These are phyloP conservation scores for Polygonum aviculare DNA, from an alignment of 148 eudicot genomes.

Conservation along the genomic window DNA sequence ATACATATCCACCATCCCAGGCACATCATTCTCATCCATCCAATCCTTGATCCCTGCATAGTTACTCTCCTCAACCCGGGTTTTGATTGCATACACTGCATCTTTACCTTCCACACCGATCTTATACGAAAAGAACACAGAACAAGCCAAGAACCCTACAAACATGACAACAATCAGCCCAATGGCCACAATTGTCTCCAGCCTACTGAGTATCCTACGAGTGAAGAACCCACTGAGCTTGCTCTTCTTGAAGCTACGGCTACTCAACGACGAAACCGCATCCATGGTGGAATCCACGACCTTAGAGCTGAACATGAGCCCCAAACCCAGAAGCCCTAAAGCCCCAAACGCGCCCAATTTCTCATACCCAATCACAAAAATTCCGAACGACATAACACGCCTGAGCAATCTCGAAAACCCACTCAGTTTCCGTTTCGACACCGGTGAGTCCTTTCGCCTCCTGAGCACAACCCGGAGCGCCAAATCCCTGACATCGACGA, in stretches of 20 bases:
- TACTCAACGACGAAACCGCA: constrained; percentile 51
- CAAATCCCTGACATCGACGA: constrained; percentile 48
- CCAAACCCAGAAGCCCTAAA: constrained; percentile 38
- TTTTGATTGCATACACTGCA: constrained; percentile 64
- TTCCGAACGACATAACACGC: constrained; percentile 57
- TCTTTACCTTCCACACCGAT: constrained; percentile 85
- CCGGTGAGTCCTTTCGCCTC: constrained; percentile 16
- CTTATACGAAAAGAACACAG: constrained; percentile 78
- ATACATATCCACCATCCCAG: constrained; percentile 74
- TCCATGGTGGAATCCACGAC: constrained; percentile 53
- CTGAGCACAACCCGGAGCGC: constrained; percentile 21
- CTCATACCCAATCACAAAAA: constrained; percentile 72
- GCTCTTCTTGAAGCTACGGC: constrained; percentile 50
- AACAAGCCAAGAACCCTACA: constrained; percentile 55
- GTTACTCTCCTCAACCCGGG: constrained; percentile 65
- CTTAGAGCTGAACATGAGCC: constrained; percentile 49
- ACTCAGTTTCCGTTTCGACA: constrained; percentile 26
- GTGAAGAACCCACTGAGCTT: constrained; percentile 56
- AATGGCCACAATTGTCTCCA: constrained; percentile 81
- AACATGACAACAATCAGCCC: constrained; percentile 73
- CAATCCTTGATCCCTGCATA: constrained; percentile 82
- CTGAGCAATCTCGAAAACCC: constrained; percentile 54
- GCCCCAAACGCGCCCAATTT: constrained; percentile 48
- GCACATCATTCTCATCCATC: constrained; percentile 96
- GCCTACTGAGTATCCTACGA: constrained; percentile 42